A percentile compares a stretch with the other conserved stretches of the same genome.
These are phyloP conservation scores for Talaromyces sp. DNA, from an alignment of 2,329 filamentous ascomycete genomes.

Conservation along the genomic window DNA sequence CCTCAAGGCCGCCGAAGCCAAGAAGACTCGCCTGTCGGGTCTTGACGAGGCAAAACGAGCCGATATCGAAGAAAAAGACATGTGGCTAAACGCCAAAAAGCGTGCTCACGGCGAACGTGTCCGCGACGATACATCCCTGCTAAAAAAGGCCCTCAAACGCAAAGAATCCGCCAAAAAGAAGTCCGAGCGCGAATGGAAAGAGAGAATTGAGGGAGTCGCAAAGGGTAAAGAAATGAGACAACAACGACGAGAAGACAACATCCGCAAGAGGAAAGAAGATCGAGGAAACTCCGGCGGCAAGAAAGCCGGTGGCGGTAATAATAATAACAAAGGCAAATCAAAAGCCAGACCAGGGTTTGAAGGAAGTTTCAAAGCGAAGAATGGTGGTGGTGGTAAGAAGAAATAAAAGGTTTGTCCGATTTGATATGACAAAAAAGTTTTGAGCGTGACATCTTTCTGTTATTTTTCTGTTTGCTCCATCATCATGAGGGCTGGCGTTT, in stretches of 20 bases:
- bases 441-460: constrained; percentile 4
- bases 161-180: constrained; percentile 87
- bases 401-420: constrained; percentile 16
- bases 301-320: constrained; percentile 2
- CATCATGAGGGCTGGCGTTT: constrained; percentile 7
- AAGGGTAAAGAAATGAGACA: constrained; percentile 74
- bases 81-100: constrained; percentile 87
- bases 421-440: constrained; percentile 6
- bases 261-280: constrained; percentile 68
- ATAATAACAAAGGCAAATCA: constrained; percentile 39
- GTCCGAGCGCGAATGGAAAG: constrained; percentile 82
- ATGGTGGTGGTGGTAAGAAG: constrained; percentile 35
- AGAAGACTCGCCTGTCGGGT: constrained; percentile 70
- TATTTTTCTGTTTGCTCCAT: background rate
- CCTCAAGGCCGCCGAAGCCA: constrained; percentile 78
- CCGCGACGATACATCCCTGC: constrained; percentile 73
- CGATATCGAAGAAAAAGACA: constrained; percentile 87
- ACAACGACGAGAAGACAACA: constrained; percentile 74
- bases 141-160: constrained; percentile 93
- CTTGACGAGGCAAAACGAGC: constrained; percentile 76
- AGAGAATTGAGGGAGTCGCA: constrained; percentile 65
- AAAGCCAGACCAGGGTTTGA: constrained; percentile 65
- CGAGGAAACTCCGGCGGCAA: constrained; percentile 50
- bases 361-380: constrained; percentile 60
- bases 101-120: constrained; percentile 85